phyloP scores from a whole-genome alignment of 1,139 yeast genomes.

The Pichia cactophila region DNA sequence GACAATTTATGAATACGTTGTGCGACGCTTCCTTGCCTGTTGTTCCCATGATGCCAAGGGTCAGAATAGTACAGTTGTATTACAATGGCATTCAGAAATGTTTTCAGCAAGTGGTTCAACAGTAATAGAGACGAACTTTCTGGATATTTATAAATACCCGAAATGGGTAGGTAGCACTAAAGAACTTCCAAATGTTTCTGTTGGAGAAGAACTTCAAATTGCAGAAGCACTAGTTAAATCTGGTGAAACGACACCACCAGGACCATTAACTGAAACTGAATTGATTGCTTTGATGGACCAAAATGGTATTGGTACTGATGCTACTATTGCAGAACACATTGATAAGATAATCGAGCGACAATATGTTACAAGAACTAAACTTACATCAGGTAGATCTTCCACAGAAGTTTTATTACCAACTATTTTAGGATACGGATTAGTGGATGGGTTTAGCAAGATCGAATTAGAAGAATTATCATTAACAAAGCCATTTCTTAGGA shows the following conservation, averaged over 20 bases:
- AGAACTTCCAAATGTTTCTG: conserved; percentile 56
- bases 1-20: conserved; percentile 80
- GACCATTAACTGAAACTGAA: conserved; percentile 84
- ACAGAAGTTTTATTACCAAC: conserved; percentile 61
- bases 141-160: conserved; percentile 72
- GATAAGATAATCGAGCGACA: conserved; percentile 65
- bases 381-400: conserved; percentile 29
- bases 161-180: conserved; percentile 63
- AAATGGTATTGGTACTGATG: conserved; percentile 98
- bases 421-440: conserved; percentile 75
- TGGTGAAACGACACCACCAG: conserved; percentile 78
- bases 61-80: conserved; percentile 48
- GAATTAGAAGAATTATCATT: conserved; percentile 66
- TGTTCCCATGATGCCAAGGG: conserved; percentile 92
- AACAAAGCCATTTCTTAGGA: conserved; percentile 83
- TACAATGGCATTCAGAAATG: conserved; percentile 72
- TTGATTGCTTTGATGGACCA: conserved; percentile 90
- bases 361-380: conserved; percentile 48
- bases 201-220: conserved; percentile 50
- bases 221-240: conserved; percentile 51
- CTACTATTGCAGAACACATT: conserved; percentile 97
- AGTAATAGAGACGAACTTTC: conserved; percentile 65
- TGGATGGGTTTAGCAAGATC: conserved; percentile 79
- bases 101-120: conserved; percentile 66
- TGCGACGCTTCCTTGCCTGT: conserved; percentile 81